Conservation (phyloP, 1,284 basidiomycete genomes). For the Cutaneotrichosporon sp. region DNA sequence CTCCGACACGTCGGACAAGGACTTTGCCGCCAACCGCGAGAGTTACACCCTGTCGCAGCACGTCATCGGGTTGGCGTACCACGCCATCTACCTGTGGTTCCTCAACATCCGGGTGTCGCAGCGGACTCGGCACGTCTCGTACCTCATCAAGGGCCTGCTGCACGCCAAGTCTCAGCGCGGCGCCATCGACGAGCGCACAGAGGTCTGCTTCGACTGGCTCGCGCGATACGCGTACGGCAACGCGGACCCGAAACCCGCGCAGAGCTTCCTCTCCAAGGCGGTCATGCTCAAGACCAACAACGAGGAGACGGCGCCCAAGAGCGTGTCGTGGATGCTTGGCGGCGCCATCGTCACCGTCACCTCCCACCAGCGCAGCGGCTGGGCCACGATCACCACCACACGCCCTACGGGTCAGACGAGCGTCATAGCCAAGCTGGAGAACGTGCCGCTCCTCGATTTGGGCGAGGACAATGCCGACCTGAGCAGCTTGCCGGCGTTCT, state of each 20-base stretch:
- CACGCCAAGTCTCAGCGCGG: constrained; percentile 79
- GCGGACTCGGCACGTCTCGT: constrained; percentile 77
- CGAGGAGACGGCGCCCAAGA: constrained; percentile 44
- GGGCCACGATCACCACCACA: constrained; percentile 85
- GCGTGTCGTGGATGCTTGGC: constrained; percentile 81
- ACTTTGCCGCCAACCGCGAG: constrained; percentile 60
- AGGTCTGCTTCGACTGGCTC: constrained; percentile 98
- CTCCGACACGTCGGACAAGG: constrained; percentile 53
- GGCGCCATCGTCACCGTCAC: constrained; percentile 84
- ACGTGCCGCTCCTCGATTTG: constrained; percentile 76
- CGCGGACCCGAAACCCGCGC: constrained; percentile 85
- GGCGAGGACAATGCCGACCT: constrained; percentile 78
- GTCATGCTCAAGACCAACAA: constrained; percentile 50
- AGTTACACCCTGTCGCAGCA: constrained; percentile 94
- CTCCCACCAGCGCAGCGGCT: constrained; percentile 71
- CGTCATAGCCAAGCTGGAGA: constrained; percentile 87
- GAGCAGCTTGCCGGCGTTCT: constrained; percentile 66
- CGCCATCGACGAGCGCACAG: constrained; percentile 82
- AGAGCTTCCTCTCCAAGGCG: constrained; percentile 72
- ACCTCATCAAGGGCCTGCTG: constrained; percentile 84
- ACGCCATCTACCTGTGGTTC: constrained; percentile 95
- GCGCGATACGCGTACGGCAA: constrained; percentile 93
- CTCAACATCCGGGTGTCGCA: constrained; percentile 83
- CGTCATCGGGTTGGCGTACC: constrained; percentile 90
- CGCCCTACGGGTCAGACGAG: constrained; percentile 84